Evolutionary conservation across 345 rosid genomes (phyloP).

Genomic region (Camelina laxa): DNA sequence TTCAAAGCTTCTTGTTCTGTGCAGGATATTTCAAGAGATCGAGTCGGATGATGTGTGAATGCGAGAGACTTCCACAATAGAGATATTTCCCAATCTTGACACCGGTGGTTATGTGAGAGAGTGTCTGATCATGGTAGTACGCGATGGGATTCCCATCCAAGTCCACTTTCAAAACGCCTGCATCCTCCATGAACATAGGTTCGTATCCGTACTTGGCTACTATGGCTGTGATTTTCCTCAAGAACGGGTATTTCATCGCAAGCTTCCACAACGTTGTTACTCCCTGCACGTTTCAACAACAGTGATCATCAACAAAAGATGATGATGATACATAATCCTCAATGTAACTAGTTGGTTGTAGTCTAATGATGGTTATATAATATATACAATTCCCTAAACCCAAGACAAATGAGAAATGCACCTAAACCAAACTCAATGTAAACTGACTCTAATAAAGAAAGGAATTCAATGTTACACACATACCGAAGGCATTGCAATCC

Average conservation of each 20-base stretch:
- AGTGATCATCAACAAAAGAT: neutral
- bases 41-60: conserved; percentile 53
- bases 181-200: conserved; percentile 19
- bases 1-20: conserved; percentile 22
- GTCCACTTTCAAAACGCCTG: conserved; percentile 64
- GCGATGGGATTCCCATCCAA: conserved; percentile 62
- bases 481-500: conserved; percentile 69
- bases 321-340: neutral
- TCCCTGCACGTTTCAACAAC: conserved; percentile 31
- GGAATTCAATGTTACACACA: neutral
- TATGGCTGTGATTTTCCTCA: conserved; percentile 53
- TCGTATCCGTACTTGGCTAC: conserved; percentile 30
- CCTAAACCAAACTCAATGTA: conserved; percentile 4
- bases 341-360: neutral
- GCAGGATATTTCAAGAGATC: conserved; percentile 53
- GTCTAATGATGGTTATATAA: neutral
- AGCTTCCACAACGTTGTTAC: conserved; percentile 35
- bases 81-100: conserved; percentile 60
- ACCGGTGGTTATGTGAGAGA: conserved; percentile 46
- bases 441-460: neutral
- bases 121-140: conserved; percentile 54
- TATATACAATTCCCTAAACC: neutral
- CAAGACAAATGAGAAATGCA: neutral
- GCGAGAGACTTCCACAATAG: conserved; percentile 53
- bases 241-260: conserved; percentile 44